Evolutionary conservation across 768 basidiomycete genomes (phyloP).

Genomic region (Daedaleopsis sinensis): DNA sequence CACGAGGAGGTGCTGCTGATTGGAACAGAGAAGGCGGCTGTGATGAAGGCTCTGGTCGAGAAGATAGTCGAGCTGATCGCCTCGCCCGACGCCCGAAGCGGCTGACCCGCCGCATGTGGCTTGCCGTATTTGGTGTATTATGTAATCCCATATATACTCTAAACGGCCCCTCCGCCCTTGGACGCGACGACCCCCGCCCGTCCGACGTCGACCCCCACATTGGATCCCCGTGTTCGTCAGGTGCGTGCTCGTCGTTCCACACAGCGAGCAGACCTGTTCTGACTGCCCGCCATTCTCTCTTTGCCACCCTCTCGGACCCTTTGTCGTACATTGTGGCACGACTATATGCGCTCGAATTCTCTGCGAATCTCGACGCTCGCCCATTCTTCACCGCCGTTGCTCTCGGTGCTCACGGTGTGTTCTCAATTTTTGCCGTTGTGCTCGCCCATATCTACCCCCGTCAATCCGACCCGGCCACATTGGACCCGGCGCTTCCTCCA

Average conservation of each 20-base stretch:
- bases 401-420: not conserved
- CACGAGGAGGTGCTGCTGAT: constrained; percentile 78
- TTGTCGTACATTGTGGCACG: not conserved
- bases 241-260: constrained; percentile 15
- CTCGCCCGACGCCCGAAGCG: constrained; percentile 1
- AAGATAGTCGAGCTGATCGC: constrained; percentile 50
- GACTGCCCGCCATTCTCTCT: not conserved
- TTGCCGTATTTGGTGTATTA: constrained; percentile 17
- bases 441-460: not conserved
- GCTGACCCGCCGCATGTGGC: constrained; percentile 13
- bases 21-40: constrained; percentile 68
- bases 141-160: constrained; percentile 15
- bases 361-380: not conserved
- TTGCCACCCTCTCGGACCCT: not conserved
- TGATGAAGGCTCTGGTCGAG: constrained; percentile 73
- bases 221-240: not conserved
- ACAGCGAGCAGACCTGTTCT: not conserved
- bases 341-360: not conserved
- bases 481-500: not conserved
- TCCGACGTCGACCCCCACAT: constrained; percentile 13
- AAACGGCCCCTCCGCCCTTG: not conserved
- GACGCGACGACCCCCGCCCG: constrained; percentile 11
- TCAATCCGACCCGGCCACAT: not conserved
- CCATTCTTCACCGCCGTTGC: not conserved
- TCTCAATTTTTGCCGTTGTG: not conserved